Conservation (phyloP, 2,329 filamentous ascomycete species). For the Volutella citrinella region DNA sequence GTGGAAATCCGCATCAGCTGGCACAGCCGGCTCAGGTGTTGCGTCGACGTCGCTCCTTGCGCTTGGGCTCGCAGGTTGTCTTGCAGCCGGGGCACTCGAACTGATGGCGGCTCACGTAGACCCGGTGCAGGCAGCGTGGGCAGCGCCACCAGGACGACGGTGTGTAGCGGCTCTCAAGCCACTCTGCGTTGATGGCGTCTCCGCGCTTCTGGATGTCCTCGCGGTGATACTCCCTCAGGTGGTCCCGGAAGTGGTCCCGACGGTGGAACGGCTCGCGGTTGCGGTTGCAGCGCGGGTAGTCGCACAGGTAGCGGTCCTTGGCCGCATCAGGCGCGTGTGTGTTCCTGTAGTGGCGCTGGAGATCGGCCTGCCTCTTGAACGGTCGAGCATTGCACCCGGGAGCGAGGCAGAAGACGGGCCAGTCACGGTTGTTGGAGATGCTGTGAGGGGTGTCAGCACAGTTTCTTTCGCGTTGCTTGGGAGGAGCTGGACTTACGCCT, state of each 20-base stretch:
- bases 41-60: slow-evolving; percentile 34
- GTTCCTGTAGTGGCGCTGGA: slow-evolving; percentile 50
- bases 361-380: slow-evolving; percentile 53
- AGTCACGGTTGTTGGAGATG: slow-evolving; percentile 24
- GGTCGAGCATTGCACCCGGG: slow-evolving; percentile 41
- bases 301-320: slow-evolving; percentile 46
- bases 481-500: slow-evolving; percentile 12
- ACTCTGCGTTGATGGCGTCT: slow-evolving; percentile 32
- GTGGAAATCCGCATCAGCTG: too few species aligned
- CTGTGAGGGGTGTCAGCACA: slow-evolving; percentile 6
- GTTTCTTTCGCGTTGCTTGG: neutral
- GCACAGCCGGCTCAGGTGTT: too few species aligned
- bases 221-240: slow-evolving; percentile 53
- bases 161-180: slow-evolving; percentile 38
- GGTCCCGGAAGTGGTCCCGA: slow-evolving; percentile 56
- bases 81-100: slow-evolving; percentile 49
- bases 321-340: slow-evolving; percentile 41
- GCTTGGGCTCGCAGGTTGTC: slow-evolving; percentile 42
- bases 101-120: slow-evolving; percentile 36
- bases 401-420: slow-evolving; percentile 36
- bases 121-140: slow-evolving; percentile 47
- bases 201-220: slow-evolving; percentile 52
- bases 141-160: slow-evolving; percentile 52
- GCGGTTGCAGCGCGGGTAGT: slow-evolving; percentile 49
- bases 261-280: slow-evolving; percentile 46